These are phyloP conservation scores for Candida germanica DNA, from an alignment of 805 yeast genomes.

Conservation along the genomic window DNA sequence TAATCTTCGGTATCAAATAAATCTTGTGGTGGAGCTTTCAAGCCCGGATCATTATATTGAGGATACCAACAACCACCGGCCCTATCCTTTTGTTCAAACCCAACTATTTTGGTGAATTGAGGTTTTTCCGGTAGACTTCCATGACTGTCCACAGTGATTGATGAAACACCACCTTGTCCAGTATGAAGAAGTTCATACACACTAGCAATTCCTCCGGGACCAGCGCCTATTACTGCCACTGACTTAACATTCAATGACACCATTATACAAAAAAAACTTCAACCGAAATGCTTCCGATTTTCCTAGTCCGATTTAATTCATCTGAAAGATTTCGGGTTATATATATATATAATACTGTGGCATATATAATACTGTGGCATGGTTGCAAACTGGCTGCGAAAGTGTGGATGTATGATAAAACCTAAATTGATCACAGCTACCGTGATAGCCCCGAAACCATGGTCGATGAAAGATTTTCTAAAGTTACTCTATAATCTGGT, in stretches of 20 bases:
- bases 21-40: slow-evolving; percentile 28
- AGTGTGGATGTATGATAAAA: no score
- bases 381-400: no score
- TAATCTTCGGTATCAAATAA: slow-evolving; percentile 27
- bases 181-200: slow-evolving; percentile 31
- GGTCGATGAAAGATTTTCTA: no score
- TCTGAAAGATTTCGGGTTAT: no score
- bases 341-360: no score
- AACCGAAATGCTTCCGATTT: no score
- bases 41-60: slow-evolving; percentile 18
- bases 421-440: no score
- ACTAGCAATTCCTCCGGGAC: slow-evolving; percentile 35
- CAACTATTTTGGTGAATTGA: slow-evolving; percentile 33
- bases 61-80: slow-evolving; percentile 49
- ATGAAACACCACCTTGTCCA: slow-evolving; percentile 22
- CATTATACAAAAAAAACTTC: slow-evolving; percentile 1
- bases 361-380: no score
- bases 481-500: no score
- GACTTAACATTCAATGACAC: slow-evolving; percentile 14
- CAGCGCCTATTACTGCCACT: slow-evolving; percentile 28
- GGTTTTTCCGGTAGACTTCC: slow-evolving; percentile 16
- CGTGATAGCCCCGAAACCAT: no score
- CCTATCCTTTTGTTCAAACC: slow-evolving; percentile 40
- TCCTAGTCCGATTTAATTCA: no score
- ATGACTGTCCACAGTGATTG: slow-evolving; percentile 14